phyloP scores from a whole-genome alignment of 768 basidiomycete species.

The Filobasidium floriforme region DNA sequence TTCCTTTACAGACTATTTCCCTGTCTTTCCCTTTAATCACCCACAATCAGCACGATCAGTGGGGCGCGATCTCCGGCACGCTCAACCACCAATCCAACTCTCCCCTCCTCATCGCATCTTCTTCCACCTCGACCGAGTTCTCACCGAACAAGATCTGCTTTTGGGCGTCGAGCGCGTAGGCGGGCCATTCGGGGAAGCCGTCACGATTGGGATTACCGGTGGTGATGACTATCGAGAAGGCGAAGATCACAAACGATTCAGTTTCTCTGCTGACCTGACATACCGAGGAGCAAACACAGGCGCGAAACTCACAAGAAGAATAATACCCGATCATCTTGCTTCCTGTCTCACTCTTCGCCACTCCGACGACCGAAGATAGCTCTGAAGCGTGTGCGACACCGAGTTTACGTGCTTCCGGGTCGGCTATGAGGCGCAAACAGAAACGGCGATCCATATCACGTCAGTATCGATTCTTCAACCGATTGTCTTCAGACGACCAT shows the following conservation, averaged over 20 bases:
- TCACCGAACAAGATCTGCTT: constrained; percentile 10
- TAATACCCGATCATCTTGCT: constrained; percentile 14
- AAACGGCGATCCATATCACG: no score
- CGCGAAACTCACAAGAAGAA: constrained; percentile 11
- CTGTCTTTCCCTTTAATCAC: no score
- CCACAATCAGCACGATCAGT: no score
- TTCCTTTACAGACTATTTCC: no score
- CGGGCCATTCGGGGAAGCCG: constrained; percentile 11
- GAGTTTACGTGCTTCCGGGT: background rate
- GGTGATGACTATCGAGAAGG: constrained; percentile 19
- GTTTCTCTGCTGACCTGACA: background rate
- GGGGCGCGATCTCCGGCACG: constrained; percentile 10
- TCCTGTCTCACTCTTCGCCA: constrained; percentile 3
- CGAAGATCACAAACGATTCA: background rate
- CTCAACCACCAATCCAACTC: constrained; percentile 17
- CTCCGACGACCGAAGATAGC: constrained; percentile 4
- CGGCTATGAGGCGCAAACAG: background rate
- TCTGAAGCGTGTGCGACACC: constrained; percentile 11
- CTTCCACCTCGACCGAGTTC: background rate
- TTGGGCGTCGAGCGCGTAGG: constrained; percentile 3
- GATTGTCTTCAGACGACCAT: no score
- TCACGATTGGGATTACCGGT: constrained; percentile 13
- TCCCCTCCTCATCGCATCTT: constrained; percentile 3
- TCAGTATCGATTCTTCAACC: no score
- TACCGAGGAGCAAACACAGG: no score